Conservation (phyloP, 257 asterid species). For the Salvia hispanica region DNA sequence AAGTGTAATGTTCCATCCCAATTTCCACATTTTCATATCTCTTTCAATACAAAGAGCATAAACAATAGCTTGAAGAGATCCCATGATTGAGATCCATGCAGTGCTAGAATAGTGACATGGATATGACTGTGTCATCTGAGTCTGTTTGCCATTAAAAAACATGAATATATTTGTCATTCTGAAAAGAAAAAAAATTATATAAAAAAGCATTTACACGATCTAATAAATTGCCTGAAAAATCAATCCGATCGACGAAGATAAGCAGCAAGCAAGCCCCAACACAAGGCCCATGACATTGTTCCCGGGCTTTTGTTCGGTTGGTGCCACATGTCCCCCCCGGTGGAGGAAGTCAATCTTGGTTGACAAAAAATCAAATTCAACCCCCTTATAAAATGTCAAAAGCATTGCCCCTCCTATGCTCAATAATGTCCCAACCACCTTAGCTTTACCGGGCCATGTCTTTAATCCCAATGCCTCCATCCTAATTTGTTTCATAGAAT, state of each 20-base stretch:
- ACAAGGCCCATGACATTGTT: constrained; percentile 49
- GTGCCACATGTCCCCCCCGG: constrained; percentile 39
- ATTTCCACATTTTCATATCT: constrained; percentile 61
- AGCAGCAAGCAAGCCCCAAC: constrained; percentile 44
- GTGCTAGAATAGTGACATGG: constrained; percentile 82
- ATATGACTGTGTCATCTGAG: constrained; percentile 54
- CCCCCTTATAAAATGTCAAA: constrained; percentile 64
- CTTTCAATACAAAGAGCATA: constrained; percentile 54
- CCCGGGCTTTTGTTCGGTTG: constrained; percentile 27
- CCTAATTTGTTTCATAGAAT: constrained; percentile 33
- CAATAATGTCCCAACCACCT: constrained; percentile 54
- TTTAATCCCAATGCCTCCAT: constrained; percentile 56
- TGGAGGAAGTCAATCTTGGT: constrained; percentile 36
- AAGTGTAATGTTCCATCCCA: constrained; percentile 65
- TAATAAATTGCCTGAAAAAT: constrained; percentile 51
- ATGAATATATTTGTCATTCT: background rate
- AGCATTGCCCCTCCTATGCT: constrained; percentile 80
- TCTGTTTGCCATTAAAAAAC: constrained; percentile 26
- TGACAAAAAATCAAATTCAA: constrained; percentile 46
- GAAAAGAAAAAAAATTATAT: too few species aligned
- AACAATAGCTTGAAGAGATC: constrained; percentile 54
- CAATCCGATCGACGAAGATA: constrained; percentile 44
- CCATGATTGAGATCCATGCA: constrained; percentile 58
- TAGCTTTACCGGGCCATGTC: constrained; percentile 61
- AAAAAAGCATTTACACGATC: background rate